Evolutionary conservation across 2,329 filamentous ascomycete species (phyloP), one percentile per base, ranked within the genome.

Genomic region (Cladosporium colombiae): DNA sequence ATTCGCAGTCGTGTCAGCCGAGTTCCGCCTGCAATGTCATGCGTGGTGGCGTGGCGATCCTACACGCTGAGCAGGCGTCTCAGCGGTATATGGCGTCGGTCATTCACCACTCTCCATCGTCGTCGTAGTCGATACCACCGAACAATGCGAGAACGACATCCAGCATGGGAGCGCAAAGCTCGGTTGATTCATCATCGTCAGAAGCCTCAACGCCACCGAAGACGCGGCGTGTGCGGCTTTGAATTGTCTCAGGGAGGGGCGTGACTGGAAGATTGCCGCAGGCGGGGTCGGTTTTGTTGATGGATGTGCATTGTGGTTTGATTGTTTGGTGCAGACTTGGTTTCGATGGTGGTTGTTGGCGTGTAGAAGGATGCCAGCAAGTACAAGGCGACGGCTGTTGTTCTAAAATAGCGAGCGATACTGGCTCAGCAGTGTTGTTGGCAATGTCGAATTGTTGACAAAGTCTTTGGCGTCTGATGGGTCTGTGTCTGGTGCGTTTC

Each of bases 71-170:
- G 40, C 40, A 23, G 40, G 40, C 40, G 40, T 46, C 40, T 46
- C 40, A 23, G 8, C 10, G n/a, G n/a, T 13, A 2, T 1, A 21
- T 29, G 16, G n/a, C 16, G 10, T 55, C 14, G 10, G 3, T 21
- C 10, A 21, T 14, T 14, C 7, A 55, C 27, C n/a, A 31, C 2
- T 33, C 31, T 35, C n/a, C n/a, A 14, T 60, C 40, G 11, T 65
- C 72, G 44, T 79, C 76, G 66, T 81, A 82, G 70, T 82, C 80
- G 66, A 78, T 71, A 35, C 79, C 80, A 65, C 81, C 75, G 68
- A 82, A 82, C 16, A 82, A 74, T 67, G 78, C 76, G 62, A 79
- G 78, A 23, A 82, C 80, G 13, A 82, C 80, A 71, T 80, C 79
- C 66, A 82, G 70, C 80, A 82, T 82, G 2, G 78, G 77, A 60